Conservation (phyloP, 164 flowering plant species). For the Vitis riparia region DNA sequence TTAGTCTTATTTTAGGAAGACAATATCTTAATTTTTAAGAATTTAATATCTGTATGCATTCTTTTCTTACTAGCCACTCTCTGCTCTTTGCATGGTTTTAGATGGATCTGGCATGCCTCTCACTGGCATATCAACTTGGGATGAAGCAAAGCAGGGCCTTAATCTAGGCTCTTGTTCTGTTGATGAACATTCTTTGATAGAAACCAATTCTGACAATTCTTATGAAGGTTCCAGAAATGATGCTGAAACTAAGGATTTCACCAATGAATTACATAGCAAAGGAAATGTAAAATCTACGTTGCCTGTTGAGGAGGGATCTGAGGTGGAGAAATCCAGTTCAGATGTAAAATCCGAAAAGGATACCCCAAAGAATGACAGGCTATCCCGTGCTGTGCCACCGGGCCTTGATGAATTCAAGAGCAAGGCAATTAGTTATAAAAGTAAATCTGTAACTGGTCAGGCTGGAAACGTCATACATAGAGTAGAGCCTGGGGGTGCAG, state of each 20-base stretch:
- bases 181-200: constrained; percentile 13
- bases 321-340: constrained; percentile 20
- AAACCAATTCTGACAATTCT: constrained; percentile 16
- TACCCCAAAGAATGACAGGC: constrained; percentile 35
- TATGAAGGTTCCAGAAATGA: constrained; percentile 14
- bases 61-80: background rate
- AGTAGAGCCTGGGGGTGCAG: constrained; percentile 83
- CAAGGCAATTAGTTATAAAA: constrained; percentile 59
- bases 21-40: background rate
- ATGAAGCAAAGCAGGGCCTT: constrained; percentile 30
- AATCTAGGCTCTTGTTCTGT: constrained; percentile 14
- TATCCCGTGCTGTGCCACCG: constrained; percentile 52
- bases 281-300: constrained; percentile 14
- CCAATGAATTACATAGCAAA: constrained; percentile 12
- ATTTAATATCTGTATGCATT: background rate
- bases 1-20: no score
- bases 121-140: constrained; percentile 33
- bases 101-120: constrained; percentile 34
- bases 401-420: constrained; percentile 93
- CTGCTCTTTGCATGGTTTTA: constrained; percentile 15
- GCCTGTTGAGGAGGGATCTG: constrained; percentile 23
- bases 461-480: constrained; percentile 64
- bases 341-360: constrained; percentile 33
- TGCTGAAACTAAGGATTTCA: constrained; percentile 13
- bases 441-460: constrained; percentile 45